phyloP scores from a whole-genome alignment of 2,329 filamentous ascomycete species.

The Monosporascus sp. region DNA sequence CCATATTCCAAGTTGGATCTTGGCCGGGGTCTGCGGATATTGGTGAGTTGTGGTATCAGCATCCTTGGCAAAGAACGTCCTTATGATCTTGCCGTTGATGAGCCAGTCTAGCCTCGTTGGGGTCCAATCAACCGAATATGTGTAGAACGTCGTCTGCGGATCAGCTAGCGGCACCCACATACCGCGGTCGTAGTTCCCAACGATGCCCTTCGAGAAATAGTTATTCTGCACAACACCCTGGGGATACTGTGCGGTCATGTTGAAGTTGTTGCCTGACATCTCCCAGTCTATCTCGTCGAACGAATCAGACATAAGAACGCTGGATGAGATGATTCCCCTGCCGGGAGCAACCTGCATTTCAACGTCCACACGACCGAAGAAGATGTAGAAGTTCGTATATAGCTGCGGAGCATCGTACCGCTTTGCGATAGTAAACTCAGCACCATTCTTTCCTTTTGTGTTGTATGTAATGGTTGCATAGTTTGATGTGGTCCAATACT shows the following conservation, averaged over 20 bases:
- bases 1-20: conserved; percentile 15
- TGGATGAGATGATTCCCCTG: conserved; percentile 12
- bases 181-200: conserved; percentile 8
- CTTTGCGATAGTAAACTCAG: conserved; percentile 13
- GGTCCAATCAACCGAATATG: conserved; percentile 17
- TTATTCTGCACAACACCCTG: conserved; percentile 12
- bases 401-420: conserved; percentile 13
- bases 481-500: conserved; percentile 13
- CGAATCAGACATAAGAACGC: conserved; percentile 13
- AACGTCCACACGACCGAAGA: conserved; percentile 13
- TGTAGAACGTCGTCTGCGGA: conserved; percentile 13
- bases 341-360: conserved; percentile 15
- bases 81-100: conserved; percentile 11
- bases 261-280: conserved; percentile 17
- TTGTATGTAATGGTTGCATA: conserved; percentile 13
- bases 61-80: conserved; percentile 8
- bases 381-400: conserved; percentile 14
- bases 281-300: conserved; percentile 19
- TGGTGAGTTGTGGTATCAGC: conserved; percentile 8
- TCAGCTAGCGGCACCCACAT: conserved; percentile 4
- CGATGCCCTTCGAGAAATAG: conserved; percentile 11
- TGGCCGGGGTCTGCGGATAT: conserved; percentile 13
- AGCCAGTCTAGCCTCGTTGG: conserved; percentile 11
- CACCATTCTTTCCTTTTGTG: conserved; percentile 9
- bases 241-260: conserved; percentile 7